Evolutionary conservation across 2,329 filamentous ascomycete species (phyloP).

Genomic region (Sporothrix pseudoabietina): DNA sequence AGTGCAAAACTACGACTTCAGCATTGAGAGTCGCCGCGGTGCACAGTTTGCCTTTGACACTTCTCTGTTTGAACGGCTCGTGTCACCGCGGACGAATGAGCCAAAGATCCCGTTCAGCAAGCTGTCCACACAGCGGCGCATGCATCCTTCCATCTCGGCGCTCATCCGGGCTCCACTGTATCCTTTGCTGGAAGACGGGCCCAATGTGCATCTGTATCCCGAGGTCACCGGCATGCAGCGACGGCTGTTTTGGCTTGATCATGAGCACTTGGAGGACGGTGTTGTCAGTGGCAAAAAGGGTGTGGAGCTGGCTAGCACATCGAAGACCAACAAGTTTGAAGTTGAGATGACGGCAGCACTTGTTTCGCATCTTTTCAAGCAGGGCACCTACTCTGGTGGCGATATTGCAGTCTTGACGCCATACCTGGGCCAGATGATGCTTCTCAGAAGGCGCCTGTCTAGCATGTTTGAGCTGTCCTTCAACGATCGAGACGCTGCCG

Average conservation of each 20-base stretch:
- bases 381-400: slow-evolving; percentile 59
- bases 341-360: slow-evolving; percentile 64
- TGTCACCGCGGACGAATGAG: slow-evolving; percentile 30
- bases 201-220: slow-evolving; percentile 45
- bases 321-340: slow-evolving; percentile 61
- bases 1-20: slow-evolving; percentile 58
- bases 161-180: slow-evolving; percentile 63
- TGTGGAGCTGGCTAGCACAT: slow-evolving; percentile 41
- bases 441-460: slow-evolving; percentile 46
- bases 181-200: slow-evolving; percentile 55
- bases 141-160: slow-evolving; percentile 63
- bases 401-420: slow-evolving; percentile 74
- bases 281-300: slow-evolving; percentile 39
- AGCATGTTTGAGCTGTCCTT: slow-evolving; percentile 62
- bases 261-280: slow-evolving; percentile 51
- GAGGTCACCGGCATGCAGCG: slow-evolving; percentile 56
- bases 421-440: slow-evolving; percentile 60
- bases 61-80: slow-evolving; percentile 61
- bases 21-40: slow-evolving; percentile 53
- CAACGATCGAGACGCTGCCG: slow-evolving; percentile 63
- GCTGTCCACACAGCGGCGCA: slow-evolving; percentile 63
- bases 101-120: slow-evolving; percentile 40
- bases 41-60: slow-evolving; percentile 57
- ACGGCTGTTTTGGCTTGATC: slow-evolving; percentile 65
- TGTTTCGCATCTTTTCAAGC: slow-evolving; percentile 65